phyloP scores from a whole-genome alignment of 163 green algal species.

The Smithsoniella earleae region DNA sequence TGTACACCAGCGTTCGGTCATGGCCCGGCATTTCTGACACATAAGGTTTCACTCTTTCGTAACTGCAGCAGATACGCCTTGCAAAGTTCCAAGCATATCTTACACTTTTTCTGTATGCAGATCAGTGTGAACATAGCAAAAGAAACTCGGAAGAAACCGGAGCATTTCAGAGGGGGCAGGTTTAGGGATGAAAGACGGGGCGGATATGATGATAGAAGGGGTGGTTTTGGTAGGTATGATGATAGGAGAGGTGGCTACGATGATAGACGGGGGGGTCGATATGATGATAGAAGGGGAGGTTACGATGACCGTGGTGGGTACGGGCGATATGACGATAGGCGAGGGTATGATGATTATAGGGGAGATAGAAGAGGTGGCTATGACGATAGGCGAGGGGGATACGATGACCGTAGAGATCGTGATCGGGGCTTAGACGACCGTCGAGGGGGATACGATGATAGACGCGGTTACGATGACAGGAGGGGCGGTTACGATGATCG shows the following conservation, averaged over 20 bases:
- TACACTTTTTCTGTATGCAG: no score
- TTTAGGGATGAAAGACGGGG: background rate
- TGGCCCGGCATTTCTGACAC: no score
- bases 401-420: conserved; percentile 1
- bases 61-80: no score
- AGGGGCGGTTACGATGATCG: background rate
- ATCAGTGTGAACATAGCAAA: conserved; percentile 13
- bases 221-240: background rate
- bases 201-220: background rate
- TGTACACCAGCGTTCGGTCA: no score
- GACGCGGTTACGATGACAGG: background rate
- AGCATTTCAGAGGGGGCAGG: background rate
- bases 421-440: background rate
- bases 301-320: background rate
- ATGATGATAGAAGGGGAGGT: background rate
- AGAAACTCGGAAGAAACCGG: background rate
- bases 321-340: background rate
- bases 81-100: no score
- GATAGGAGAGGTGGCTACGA: background rate
- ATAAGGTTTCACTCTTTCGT: no score
- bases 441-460: background rate
- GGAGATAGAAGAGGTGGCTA: background rate
- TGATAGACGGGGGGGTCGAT: background rate
- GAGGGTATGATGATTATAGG: background rate
- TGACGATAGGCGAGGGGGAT: background rate